Base-by-base conservation (phyloP, 192 early-diverging fungal genomes). In the Dissophora globulifera region DNA sequence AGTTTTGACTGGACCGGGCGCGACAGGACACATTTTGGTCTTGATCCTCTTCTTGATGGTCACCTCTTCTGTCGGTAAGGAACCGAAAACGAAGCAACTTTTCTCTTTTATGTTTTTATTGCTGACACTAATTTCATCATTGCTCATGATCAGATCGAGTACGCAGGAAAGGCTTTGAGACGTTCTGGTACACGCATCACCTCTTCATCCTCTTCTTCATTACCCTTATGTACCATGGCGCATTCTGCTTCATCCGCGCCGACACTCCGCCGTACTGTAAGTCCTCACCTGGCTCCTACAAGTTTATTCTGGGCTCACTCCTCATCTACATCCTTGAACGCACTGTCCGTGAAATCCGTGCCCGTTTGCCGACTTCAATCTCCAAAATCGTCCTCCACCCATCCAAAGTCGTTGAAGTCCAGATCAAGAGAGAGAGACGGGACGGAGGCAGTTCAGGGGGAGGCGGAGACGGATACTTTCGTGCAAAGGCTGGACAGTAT, bases 161-260 rank as follows among this genome's bases (percentile, higher is more conserved):
- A 0, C 68, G 89, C 0, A 38, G 89, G n/a, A 90, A 90, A 74
- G 58, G 87, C 45, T 89, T 89, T 56, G 92, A 95, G 69, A 74
- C 87, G 42, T 95, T 95, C 69, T 95, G 93, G 93, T 93, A 93
- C 76, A 87, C 91, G 35, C 93, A 95, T 65, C 93, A 95, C 62
- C 82, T 95, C 29, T 94, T 94, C 78, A 85, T 94, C 53, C 80
- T 94, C 48, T 94, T 93, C 80, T 94, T 95, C 80, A 88, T 89
- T 38, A 88, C 86, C 25, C 83, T 88, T 19, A 87, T 92, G 45
- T 87, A 91, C 71, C 94, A 94, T 79, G 94, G 94, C 9, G 85
- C 87, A 2, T 95, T 94, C 78, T 95, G 94, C 71, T 87, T 95
- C 68, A 87, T 95, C 74, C 92, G 90, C 70, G 78, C 85, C 22